Conservation (phyloP, 768 basidiomycete species). For the Cystofilobasidium macerans region DNA sequence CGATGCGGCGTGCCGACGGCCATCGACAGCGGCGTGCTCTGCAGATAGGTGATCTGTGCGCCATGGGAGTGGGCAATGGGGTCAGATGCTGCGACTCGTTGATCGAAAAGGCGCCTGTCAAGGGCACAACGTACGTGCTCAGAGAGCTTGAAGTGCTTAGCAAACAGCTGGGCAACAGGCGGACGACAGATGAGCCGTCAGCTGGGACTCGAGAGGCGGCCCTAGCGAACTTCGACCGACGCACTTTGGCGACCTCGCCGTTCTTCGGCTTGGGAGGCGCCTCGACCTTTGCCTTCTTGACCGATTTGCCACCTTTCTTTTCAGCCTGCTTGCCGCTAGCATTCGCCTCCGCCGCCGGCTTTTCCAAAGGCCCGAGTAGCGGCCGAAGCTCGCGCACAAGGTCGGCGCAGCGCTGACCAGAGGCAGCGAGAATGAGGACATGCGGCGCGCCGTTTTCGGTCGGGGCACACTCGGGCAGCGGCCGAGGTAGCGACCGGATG, state of each 20-base stretch:
- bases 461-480: neutral
- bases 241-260: conserved; percentile 23
- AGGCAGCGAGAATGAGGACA: conserved; percentile 24
- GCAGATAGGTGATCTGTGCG: conserved; percentile 19
- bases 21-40: conserved; percentile 18
- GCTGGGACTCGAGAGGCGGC: neutral
- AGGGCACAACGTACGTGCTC: conserved; percentile 3
- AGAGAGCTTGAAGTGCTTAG: conserved; percentile 26
- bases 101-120: neutral
- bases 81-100: neutral
- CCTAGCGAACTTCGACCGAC: neutral
- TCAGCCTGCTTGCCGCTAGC: conserved; percentile 2
- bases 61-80: neutral
- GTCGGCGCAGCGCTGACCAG: conserved; percentile 25
- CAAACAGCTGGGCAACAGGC: conserved; percentile 13
- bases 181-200: no score
- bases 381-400: conserved; percentile 24
- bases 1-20: conserved; percentile 27
- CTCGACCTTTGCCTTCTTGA: conserved; percentile 10
- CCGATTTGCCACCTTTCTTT: neutral
- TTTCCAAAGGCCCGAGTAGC: neutral
- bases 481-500: neutral
- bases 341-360: neutral
- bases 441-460: neutral
- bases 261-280: neutral